Evolutionary conservation across 306 rosid genomes (phyloP), one percentile per base, ranked within the genome.

Genomic region (Lupinus albus): DNA sequence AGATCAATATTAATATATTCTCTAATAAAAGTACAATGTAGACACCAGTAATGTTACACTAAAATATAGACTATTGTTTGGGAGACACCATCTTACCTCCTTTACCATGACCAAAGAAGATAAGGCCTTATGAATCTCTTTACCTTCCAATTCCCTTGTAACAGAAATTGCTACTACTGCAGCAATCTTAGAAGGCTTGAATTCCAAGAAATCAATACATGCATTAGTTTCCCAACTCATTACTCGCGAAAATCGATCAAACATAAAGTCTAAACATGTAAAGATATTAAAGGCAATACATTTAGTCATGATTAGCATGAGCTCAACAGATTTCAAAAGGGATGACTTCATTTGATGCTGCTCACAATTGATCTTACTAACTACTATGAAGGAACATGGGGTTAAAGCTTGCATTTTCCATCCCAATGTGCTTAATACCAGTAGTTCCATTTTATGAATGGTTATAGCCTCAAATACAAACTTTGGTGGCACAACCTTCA

Each of bases 171-270:
- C 95, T 52, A 82, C 91, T 5, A 91, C 89, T 38, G 91, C 86
- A 18, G 94, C 97, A 12, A 91, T 85, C 76, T 91, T 96, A 59
- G 96, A 91, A 60, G 97, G 89, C 69, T 42, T 79, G 81, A 85
- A 88, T 67, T 91, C 94, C 89, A 91, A 88, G 84, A 91, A 88
- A 74, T 91, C 85, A 76, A 85, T 68, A 67, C 79, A 96, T 91
- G 86, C 82, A 87, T 79, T 80, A 48, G 52, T 76, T 72, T 63
- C 64, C 80, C 79, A 63, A 68, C 71, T 21, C 75, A 60, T 82
- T 77, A 76, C 67, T 25, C 64, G 46, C 51, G 47, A 53, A 68
- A 59, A 74, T n/a, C 49, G 76, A 69, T 5, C 25, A 11, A 8
- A 41, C 6, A 41, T 38, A 52, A 60, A 35, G 10, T 21, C 25